These are phyloP conservation scores for Thelonectria olida DNA, from an alignment of 2,329 filamentous ascomycete genomes.

Conservation along the genomic window DNA sequence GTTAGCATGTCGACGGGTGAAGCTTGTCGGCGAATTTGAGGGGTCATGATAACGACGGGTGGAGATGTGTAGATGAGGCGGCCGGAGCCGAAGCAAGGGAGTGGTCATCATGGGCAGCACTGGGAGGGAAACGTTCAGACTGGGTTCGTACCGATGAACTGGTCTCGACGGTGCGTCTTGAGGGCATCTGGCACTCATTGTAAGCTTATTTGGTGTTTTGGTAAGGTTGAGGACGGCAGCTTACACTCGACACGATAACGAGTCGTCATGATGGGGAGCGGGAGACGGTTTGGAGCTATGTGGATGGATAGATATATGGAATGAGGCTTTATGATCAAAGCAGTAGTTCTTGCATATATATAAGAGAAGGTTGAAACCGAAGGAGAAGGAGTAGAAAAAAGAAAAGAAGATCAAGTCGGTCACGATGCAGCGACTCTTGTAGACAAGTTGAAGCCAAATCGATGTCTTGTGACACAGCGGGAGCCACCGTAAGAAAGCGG, in stretches of 20 bases:
- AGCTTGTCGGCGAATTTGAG: background rate
- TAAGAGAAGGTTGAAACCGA: background rate
- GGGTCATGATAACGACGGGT: background rate
- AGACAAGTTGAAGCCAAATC: constrained; percentile 20
- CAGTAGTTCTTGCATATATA: too few relatives aligned
- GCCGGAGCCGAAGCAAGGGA: constrained; percentile 9
- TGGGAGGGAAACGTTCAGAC: background rate
- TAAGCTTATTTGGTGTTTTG: constrained; percentile 27
- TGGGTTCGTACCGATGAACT: constrained; percentile 74
- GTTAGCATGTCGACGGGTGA: constrained; percentile 17
- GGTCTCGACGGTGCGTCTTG: constrained; percentile 89
- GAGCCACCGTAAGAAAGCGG: constrained; percentile 37
- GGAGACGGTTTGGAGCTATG: background rate
- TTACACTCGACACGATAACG: constrained; percentile 79
- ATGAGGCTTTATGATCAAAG: too few relatives aligned
- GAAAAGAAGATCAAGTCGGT: constrained; percentile 21
- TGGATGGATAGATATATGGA: too few relatives aligned
- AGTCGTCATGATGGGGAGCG: constrained; percentile 61
- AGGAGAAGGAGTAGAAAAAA: constrained; percentile 17
- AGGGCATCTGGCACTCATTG: constrained; percentile 60
- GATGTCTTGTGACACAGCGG: constrained; percentile 31
- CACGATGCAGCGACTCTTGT: constrained; percentile 29
- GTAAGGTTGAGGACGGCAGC: constrained; percentile 42
- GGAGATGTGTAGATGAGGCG: constrained; percentile 2
- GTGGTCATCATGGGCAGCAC: background rate